Conservation (phyloP, 306 rosid species). For the Senna tora region DNA sequence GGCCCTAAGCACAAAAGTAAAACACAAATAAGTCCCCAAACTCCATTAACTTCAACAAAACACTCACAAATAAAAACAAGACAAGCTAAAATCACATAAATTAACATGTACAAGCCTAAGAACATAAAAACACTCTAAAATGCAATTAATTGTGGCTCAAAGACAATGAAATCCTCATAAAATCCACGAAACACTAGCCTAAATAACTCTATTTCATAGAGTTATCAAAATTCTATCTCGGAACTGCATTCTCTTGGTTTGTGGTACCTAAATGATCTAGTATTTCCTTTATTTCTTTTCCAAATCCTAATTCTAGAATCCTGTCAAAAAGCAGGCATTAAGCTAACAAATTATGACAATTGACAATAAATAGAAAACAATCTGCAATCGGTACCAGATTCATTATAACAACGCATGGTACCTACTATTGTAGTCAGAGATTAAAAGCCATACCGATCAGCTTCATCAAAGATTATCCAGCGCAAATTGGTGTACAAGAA, state of each 20-base stretch:
- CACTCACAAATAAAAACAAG: no score
- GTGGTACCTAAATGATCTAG: constrained; percentile 73
- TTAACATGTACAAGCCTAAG: no score
- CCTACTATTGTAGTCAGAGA: constrained; percentile 20
- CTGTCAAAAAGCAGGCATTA: constrained; percentile 45
- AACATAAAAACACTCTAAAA: no score
- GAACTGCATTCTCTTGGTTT: constrained; percentile 42
- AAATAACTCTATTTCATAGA: no score
- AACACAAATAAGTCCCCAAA: no score
- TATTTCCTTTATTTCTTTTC: constrained; percentile 85
- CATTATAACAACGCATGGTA: not conserved
- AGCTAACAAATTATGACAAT: constrained; percentile 5
- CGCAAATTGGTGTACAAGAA: constrained; percentile 69
- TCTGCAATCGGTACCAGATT: constrained; percentile 15
- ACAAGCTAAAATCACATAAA: no score
- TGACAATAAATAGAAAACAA: constrained; percentile 16
- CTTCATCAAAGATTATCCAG: constrained; percentile 97
- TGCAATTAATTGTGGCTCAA: no score
- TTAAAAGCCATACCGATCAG: constrained; percentile 70
- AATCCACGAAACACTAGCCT: no score
- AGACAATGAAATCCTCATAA: no score
- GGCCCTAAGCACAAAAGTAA: no score
- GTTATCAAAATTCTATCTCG: constrained; percentile 89
- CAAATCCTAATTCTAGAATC: constrained; percentile 94
- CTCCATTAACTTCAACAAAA: no score